These are phyloP conservation scores for Datisca glomerata DNA, from an alignment of 306 rosid genomes.

Conservation along the genomic window DNA sequence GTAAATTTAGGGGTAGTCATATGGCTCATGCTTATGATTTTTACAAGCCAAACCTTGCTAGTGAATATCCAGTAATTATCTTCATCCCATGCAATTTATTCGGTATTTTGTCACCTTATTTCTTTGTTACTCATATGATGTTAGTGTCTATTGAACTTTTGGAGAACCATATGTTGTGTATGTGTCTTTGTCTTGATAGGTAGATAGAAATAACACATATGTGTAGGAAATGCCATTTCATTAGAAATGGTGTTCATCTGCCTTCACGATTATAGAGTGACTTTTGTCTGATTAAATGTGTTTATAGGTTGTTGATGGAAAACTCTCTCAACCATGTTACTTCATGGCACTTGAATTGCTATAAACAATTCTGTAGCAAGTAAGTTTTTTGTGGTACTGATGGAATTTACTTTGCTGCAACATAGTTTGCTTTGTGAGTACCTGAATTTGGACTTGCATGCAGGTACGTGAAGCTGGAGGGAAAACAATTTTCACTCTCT, in stretches of 20 bases:
- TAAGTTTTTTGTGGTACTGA: conserved; percentile 23
- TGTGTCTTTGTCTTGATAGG: background rate
- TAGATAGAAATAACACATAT: too few relatives aligned
- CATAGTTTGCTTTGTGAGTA: background rate
- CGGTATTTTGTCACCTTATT: too few relatives aligned
- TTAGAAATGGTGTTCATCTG: too few relatives aligned
- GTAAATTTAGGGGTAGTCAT: conserved; percentile 89
- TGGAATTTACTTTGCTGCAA: background rate
- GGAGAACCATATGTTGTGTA: background rate
- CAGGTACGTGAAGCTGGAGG: conserved; percentile 75
- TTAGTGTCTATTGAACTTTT: conserved; percentile 3
- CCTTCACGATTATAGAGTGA: background rate
- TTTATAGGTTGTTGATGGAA: conserved; percentile 90
- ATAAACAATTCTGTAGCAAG: conserved; percentile 61
- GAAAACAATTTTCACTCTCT: conserved; percentile 62
- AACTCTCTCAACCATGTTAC: conserved; percentile 96
- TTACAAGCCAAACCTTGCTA: conserved; percentile 95
- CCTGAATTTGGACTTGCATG: background rate
- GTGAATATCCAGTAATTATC: conserved; percentile 89
- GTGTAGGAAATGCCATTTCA: too few relatives aligned
- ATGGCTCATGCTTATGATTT: conserved; percentile 94
- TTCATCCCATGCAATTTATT: background rate
- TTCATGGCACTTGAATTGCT: conserved; percentile 93
- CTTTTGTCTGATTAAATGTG: background rate
- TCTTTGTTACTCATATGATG: too few relatives aligned